A percentile compares a stretch with the other conserved stretches of the same genome.
These are phyloP conservation scores for Dentipellis sp. DNA, from an alignment of 768 basidiomycete species.

Conservation along the genomic window DNA sequence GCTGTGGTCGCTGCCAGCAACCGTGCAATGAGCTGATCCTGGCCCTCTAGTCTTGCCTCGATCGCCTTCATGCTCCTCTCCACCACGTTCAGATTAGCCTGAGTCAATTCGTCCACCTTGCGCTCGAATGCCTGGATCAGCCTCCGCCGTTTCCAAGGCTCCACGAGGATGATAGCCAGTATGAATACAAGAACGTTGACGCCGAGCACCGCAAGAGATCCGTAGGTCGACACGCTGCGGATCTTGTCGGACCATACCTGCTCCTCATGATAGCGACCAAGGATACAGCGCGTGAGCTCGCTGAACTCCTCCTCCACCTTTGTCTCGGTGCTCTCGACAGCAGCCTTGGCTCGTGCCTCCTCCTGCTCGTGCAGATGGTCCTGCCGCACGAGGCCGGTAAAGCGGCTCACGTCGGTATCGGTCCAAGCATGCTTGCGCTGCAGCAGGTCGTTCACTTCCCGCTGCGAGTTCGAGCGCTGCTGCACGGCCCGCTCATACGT, in stretches of 20 bases:
- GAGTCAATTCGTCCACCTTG: conserved; percentile 50
- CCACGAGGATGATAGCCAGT: conserved; percentile 81
- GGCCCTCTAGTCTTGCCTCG: conserved; percentile 7
- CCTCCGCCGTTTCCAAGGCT: conserved; percentile 90
- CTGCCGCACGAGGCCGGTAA: conserved; percentile 83
- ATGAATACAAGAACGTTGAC: conserved; percentile 90
- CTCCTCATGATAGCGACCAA: conserved; percentile 94
- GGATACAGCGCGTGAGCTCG: conserved; percentile 79
- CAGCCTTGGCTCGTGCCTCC: conserved; percentile 60
- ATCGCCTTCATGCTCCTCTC: conserved; percentile 1
- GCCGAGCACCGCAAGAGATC: conserved; percentile 73
- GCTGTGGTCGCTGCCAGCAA: neutral
- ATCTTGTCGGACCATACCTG: conserved; percentile 99
- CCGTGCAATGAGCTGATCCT: conserved; percentile 1
- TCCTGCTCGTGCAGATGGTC: conserved; percentile 84
- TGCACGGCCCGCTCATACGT: conserved; percentile 74
- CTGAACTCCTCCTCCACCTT: conserved; percentile 82
- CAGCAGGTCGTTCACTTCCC: conserved; percentile 92
- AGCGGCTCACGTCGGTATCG: conserved; percentile 77
- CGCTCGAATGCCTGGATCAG: conserved; percentile 86
- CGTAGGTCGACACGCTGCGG: conserved; percentile 90
- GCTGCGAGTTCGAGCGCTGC: conserved; percentile 76
- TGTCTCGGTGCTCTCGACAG: conserved; percentile 61
- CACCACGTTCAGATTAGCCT: conserved; percentile 26
- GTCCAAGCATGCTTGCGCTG: conserved; percentile 93